Evolutionary conservation across 352 stramenopile genomes (phyloP).

Genomic region (Globisporangium rhizosaccharum): DNA sequence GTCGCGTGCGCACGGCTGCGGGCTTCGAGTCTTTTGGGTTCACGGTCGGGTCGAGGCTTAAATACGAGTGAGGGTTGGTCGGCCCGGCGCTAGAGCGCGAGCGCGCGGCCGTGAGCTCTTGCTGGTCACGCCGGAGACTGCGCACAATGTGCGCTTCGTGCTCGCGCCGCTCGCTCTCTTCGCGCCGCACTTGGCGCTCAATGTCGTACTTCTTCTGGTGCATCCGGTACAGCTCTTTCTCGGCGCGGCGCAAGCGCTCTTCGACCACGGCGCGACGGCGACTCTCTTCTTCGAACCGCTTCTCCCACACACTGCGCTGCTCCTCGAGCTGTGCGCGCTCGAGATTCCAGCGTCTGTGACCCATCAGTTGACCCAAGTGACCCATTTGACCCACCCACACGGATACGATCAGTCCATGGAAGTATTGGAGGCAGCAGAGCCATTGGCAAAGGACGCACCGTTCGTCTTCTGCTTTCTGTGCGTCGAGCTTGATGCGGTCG

Average conservation of each 20-base stretch:
- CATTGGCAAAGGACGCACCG: too few relatives aligned
- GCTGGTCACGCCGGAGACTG: conserved; percentile 67
- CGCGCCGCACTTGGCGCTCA: conserved; percentile 71
- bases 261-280: conserved; percentile 64
- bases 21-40: conserved; percentile 83
- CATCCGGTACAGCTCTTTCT: conserved; percentile 88
- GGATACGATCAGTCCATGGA: background rate
- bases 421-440: background rate
- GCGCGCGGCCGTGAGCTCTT: conserved; percentile 26
- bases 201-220: conserved; percentile 90
- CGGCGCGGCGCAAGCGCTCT: conserved; percentile 70
- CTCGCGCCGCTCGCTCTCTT: conserved; percentile 84
- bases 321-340: conserved; percentile 58
- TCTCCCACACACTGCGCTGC: conserved; percentile 63
- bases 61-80: conserved; percentile 17
- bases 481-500: conserved; percentile 78
- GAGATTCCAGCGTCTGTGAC: conserved; percentile 58
- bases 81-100: conserved; percentile 20
- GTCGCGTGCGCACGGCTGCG: conserved; percentile 60
- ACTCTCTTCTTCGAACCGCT: conserved; percentile 71
- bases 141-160: conserved; percentile 81
- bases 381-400: background rate
- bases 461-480: conserved; percentile 79
- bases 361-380: background rate
- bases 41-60: conserved; percentile 61